Evolutionary conservation across 768 basidiomycete genomes (phyloP).

Genomic region (Lentinula lateritia): DNA sequence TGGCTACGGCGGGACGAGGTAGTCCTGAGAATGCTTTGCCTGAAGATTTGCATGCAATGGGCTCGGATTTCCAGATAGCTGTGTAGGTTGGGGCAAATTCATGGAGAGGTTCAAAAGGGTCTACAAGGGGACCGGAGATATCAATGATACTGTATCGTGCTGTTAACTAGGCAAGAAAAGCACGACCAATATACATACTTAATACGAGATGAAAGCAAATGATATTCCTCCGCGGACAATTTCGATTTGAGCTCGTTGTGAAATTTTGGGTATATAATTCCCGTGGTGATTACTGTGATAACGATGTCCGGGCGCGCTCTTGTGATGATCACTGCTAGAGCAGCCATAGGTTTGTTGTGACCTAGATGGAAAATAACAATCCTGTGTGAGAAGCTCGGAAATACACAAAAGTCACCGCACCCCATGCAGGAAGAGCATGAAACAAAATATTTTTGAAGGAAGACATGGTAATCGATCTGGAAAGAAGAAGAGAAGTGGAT

Average conservation of each 20-base stretch:
- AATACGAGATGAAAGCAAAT: neutral
- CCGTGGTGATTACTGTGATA: neutral
- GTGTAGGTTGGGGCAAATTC: conserved; percentile 1
- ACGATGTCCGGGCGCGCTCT: conserved; percentile 1
- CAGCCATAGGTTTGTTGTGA: neutral
- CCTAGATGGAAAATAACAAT: neutral
- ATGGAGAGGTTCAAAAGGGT: neutral
- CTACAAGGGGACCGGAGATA: neutral
- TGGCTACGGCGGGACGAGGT: neutral
- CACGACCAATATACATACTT: neutral
- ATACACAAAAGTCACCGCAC: neutral
- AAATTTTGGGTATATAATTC: neutral
- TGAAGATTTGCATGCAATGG: neutral
- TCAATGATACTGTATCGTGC: neutral
- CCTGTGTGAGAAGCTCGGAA: neutral
- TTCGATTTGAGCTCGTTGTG: neutral
- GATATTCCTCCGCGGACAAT: neutral
- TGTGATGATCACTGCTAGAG: neutral
- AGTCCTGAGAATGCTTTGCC: neutral
- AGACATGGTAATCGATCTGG: neutral
- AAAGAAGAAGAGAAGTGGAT: no score
- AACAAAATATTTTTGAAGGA: neutral
- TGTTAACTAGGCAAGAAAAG: neutral
- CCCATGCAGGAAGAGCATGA: neutral
- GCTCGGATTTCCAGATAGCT: neutral